Conservation (phyloP, 495 filamentous ascomycete genomes). For the Sabuloglossum arenarium region DNA sequence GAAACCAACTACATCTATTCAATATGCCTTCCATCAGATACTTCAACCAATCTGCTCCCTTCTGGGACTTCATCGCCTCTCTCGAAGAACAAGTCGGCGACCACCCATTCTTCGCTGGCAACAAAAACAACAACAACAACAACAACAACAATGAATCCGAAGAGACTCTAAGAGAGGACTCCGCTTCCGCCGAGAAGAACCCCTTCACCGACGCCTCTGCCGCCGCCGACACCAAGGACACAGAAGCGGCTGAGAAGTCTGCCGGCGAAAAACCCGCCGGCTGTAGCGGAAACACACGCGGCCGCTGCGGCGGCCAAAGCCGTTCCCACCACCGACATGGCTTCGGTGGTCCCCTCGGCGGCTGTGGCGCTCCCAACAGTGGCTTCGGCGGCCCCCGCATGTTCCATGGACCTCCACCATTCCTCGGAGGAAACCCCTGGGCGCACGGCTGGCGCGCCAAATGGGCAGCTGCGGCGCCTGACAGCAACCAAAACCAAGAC, state of each 20-base stretch:
- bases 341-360: neutral
- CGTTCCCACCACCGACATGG: neutral
- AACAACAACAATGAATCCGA: neutral
- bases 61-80: constrained; percentile 24
- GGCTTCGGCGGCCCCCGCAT: neutral
- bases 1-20: neutral
- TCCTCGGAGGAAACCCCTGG: neutral
- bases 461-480: too few species aligned
- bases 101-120: constrained; percentile 13
- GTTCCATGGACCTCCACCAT: too few species aligned
- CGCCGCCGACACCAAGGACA: neutral
- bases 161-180: neutral
- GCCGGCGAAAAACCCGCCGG: too few species aligned
- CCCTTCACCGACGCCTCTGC: neutral
- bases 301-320: neutral
- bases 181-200: neutral
- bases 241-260: neutral
- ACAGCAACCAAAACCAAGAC: constrained; percentile 18
- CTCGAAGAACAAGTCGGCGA: constrained; percentile 18
- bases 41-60: constrained; percentile 22
- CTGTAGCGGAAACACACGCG: neutral
- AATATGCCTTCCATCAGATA: constrained; percentile 21
- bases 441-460: neutral
- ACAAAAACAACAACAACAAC: too few species aligned
- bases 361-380: neutral